Evolutionary conservation across 2,329 filamentous ascomycete species (phyloP), one percentile per base, ranked within the genome.

Genomic region (Phyllosticta capitalensis): DNA sequence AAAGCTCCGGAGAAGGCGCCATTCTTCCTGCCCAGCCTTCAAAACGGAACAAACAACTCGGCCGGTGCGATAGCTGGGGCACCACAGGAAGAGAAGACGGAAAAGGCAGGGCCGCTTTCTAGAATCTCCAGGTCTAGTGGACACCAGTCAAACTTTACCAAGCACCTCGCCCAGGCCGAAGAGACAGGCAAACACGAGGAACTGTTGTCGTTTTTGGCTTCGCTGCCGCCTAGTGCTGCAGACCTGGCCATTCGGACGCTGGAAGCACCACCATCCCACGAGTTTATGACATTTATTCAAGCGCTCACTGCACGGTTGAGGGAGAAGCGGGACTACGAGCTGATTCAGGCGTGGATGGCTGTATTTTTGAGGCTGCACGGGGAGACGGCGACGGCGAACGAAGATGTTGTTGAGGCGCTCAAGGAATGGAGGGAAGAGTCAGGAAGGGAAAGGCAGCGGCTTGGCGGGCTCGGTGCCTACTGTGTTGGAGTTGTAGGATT

Each of bases 261-360:
- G 62, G 80, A 75, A 53, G 67, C 66, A 69, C 78, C 65, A 68
- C 80, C 62, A 74, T 83, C 63, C 84, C 87, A 68, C 61, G 94
- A 97, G 72, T 76, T 95, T 19, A 77, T 86, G 0, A 80, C 85
- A 57, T 99, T 99, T 69, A 85, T 97, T 56, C 74, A 78, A n/a
- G 91, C 91, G 1, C 74, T 99, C 59, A 95, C 89, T 0, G 79
- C 77, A 58, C 81, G 88, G 12, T 76, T 97, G 56, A 75, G 78
- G 51, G 78, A 83, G 55, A 84, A 86, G 64, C 83, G 83, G 54
- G 94, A 97, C 72, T 99, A 95, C 72, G 94, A 99, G 74, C 80
- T 99, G 48, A 88, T 90, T 17, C 92, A 97, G 73, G 90, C 91
- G 0, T 99, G 94, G 92, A 97, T 99, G 91, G 86, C 88, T 1